A percentile compares a stretch with the other conserved stretches of the same genome.
Conservation (phyloP, 208 protist genomes). For the Blastocrithidia nonstop region DNA sequence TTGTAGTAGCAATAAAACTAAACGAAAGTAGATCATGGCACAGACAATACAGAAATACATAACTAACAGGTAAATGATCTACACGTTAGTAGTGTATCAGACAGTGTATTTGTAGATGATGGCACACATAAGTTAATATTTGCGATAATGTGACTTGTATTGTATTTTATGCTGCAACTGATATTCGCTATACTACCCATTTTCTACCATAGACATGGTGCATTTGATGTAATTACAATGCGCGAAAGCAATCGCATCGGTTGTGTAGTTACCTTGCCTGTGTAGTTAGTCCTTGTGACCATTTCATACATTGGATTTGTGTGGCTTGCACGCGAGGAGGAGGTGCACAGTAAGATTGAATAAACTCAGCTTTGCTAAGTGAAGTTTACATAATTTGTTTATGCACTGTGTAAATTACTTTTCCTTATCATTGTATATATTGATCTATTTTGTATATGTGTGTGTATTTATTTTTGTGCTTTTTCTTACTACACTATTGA, state of each 20-base stretch:
- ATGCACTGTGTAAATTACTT: neutral
- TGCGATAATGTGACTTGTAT: slow-evolving; percentile 2
- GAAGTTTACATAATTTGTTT: slow-evolving; percentile 4
- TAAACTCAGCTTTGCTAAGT: slow-evolving; percentile 6
- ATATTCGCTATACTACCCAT: slow-evolving; percentile 1
- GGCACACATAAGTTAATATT: too few relatives aligned
- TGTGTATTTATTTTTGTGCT: neutral
- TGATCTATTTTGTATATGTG: slow-evolving; percentile 3
- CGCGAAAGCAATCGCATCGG: slow-evolving; percentile 8
- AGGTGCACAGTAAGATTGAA: too few relatives aligned
- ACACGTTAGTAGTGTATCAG: too few relatives aligned
- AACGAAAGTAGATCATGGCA: too few relatives aligned
- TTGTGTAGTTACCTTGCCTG: slow-evolving; percentile 24
- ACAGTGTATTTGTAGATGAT: too few relatives aligned
- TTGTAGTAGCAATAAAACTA: too few relatives aligned
- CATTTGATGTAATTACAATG: slow-evolving; percentile 8
- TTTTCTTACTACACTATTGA: neutral
- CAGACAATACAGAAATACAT: too few relatives aligned
- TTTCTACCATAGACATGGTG: slow-evolving; percentile 7
- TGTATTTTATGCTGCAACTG: slow-evolving; percentile 3
- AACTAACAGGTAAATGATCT: too few relatives aligned
- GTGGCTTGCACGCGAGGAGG: slow-evolving; percentile 19
- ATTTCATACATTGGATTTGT: slow-evolving; percentile 27
- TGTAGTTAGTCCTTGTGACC: slow-evolving; percentile 28
- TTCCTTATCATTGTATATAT: neutral